phyloP scores from a whole-genome alignment of 2,329 filamentous ascomycete species.

The Aspergillus vadensis region DNA sequence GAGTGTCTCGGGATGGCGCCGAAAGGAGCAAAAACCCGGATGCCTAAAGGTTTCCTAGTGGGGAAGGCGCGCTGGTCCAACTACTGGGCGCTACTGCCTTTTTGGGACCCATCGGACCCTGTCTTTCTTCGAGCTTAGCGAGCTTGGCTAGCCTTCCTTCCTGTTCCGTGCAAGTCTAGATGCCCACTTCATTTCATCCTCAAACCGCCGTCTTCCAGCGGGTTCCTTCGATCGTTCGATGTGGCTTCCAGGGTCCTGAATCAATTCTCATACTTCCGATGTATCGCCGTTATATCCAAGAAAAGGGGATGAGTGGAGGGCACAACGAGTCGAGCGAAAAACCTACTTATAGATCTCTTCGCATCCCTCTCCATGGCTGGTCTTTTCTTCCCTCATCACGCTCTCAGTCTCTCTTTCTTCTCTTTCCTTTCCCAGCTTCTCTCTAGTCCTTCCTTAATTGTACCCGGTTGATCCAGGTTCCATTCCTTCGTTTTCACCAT shows the following conservation, averaged over 20 bases:
- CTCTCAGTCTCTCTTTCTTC: neutral
- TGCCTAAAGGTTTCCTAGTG: neutral
- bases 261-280: neutral
- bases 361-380: neutral
- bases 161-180: neutral
- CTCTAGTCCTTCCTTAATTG: slow-evolving; percentile 12
- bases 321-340: neutral
- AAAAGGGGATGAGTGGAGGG: neutral
- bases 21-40: neutral
- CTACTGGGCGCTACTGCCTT: neutral
- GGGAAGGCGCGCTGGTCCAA: neutral
- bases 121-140: neutral
- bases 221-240: neutral
- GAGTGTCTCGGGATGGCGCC: neutral
- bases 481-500: slow-evolving; percentile 13
- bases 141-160: neutral
- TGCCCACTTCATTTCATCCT: neutral
- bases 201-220: neutral
- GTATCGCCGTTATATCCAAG: neutral
- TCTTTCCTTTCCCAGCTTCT: neutral
- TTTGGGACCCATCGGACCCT: neutral
- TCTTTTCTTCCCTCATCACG: neutral
- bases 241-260: neutral
- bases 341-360: neutral
- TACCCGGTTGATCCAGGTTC: slow-evolving; percentile 16